phyloP scores from a whole-genome alignment of 805 yeast genomes.

The Starmerella potacharoeniae region DNA sequence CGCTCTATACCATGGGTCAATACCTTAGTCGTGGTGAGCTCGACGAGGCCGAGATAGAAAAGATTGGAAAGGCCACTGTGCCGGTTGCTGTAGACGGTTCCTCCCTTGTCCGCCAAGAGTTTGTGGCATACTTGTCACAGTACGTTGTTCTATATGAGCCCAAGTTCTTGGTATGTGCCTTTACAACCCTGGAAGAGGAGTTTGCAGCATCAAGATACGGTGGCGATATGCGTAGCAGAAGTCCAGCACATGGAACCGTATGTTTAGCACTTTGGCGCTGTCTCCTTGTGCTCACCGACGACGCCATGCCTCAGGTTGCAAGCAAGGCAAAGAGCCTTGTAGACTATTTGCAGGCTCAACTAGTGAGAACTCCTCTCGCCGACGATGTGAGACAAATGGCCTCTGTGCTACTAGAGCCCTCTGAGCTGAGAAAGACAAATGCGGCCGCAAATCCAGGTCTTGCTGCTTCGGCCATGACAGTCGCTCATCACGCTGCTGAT shows the following conservation, averaged over 20 bases:
- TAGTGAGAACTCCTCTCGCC: slow-evolving; percentile 55
- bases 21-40: slow-evolving; percentile 38
- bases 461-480: not conserved
- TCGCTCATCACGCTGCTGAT: not conserved
- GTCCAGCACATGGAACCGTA: slow-evolving; percentile 79
- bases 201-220: slow-evolving; percentile 41
- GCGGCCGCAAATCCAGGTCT: not conserved
- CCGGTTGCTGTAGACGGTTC: slow-evolving; percentile 76
- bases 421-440: slow-evolving; percentile 4
- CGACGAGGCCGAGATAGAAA: slow-evolving; percentile 24
- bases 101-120: slow-evolving; percentile 75
- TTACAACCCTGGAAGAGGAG: slow-evolving; percentile 72
- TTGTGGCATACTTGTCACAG: slow-evolving; percentile 62
- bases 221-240: slow-evolving; percentile 51
- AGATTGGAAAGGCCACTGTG: slow-evolving; percentile 53
- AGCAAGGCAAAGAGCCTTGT: slow-evolving; percentile 61
- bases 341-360: slow-evolving; percentile 54
- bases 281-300: slow-evolving; percentile 65
- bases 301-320: slow-evolving; percentile 75
- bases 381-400: slow-evolving; percentile 44
- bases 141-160: slow-evolving; percentile 58
- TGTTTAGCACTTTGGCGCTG: slow-evolving; percentile 84
- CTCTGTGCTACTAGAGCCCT: slow-evolving; percentile 11
- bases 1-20: slow-evolving; percentile 59
- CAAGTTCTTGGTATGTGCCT: slow-evolving; percentile 78